Evolutionary conservation across 1,284 basidiomycete species (phyloP).

Genomic region (Ustilago loliicola): DNA sequence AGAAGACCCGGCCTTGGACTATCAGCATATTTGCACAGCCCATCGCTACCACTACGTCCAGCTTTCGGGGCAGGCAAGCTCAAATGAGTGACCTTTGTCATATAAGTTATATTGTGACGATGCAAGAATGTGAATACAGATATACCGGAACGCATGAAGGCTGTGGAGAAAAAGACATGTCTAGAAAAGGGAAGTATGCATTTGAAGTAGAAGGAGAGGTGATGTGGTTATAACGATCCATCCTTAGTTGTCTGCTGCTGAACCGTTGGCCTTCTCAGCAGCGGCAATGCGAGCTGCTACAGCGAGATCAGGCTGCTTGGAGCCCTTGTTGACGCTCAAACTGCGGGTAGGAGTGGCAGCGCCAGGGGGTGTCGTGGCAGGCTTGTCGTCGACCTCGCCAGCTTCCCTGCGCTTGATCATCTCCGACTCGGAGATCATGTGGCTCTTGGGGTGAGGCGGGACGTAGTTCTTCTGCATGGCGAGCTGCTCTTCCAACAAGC

Average conservation of each 20-base stretch:
- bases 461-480: conserved; percentile 76
- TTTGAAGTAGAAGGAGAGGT: neutral
- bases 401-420: conserved; percentile 51
- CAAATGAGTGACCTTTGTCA: conserved; percentile 5
- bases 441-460: conserved; percentile 73
- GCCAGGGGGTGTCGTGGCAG: conserved; percentile 56
- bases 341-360: conserved; percentile 48
- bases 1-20: neutral
- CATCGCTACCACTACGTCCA: neutral
- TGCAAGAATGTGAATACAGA: conserved; percentile 30
- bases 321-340: conserved; percentile 38
- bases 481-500: conserved; percentile 81
- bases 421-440: conserved; percentile 64
- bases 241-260: conserved; percentile 23
- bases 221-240: neutral
- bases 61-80: too few relatives aligned
- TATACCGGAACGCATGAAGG: conserved; percentile 22
- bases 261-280: conserved; percentile 46
- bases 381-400: conserved; percentile 48
- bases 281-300: conserved; percentile 49
- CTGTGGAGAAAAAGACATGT: conserved; percentile 14
- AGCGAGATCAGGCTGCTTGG: conserved; percentile 41
- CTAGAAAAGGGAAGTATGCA: conserved; percentile 14
- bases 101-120: conserved; percentile 20
- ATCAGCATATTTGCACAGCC: neutral